These are phyloP conservation scores for Aureobasidium musti DNA, from an alignment of 2,329 filamentous ascomycete species.

Conservation along the genomic window DNA sequence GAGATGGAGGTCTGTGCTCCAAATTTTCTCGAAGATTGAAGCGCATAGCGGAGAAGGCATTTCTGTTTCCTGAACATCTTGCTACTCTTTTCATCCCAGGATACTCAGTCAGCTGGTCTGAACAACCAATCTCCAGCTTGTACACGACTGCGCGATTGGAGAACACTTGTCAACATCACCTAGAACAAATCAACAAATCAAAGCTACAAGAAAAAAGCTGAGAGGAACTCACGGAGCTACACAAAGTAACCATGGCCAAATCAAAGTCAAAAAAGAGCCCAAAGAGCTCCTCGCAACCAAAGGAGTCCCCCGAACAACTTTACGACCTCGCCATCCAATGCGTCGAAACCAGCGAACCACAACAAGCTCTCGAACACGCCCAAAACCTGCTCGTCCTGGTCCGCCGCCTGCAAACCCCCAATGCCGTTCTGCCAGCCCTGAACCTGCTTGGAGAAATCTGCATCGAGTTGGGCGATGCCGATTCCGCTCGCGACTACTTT, in stretches of 20 bases:
- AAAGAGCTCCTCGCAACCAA: slow-evolving; percentile 38
- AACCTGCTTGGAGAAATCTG: slow-evolving; percentile 79
- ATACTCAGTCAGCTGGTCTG: slow-evolving; percentile 9
- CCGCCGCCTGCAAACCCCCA: slow-evolving; percentile 43
- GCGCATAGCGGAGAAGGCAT: slow-evolving; percentile 18
- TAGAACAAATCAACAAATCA: not conserved
- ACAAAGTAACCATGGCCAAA: slow-evolving; percentile 54
- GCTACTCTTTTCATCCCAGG: not conserved
- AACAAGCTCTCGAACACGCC: slow-evolving; percentile 58
- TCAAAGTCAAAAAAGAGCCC: slow-evolving; percentile 53
- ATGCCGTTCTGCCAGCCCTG: slow-evolving; percentile 59
- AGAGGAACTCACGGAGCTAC: not conserved
- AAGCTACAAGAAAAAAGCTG: not conserved
- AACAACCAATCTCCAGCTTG: not conserved
- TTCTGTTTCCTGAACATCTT: not conserved
- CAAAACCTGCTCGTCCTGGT: slow-evolving; percentile 56
- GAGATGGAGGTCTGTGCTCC: slow-evolving; percentile 11
- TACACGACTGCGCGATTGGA: not conserved
- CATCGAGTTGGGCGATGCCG: slow-evolving; percentile 78
- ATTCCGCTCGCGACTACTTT: slow-evolving; percentile 72
- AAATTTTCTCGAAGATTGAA: slow-evolving; percentile 5
- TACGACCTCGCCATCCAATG: slow-evolving; percentile 59
- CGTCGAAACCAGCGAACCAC: slow-evolving; percentile 60
- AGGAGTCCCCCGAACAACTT: slow-evolving; percentile 57
- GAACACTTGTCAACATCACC: not conserved